Base-by-base conservation (phyloP, 2,329 filamentous ascomycete genomes). In the Calycina marina region DNA sequence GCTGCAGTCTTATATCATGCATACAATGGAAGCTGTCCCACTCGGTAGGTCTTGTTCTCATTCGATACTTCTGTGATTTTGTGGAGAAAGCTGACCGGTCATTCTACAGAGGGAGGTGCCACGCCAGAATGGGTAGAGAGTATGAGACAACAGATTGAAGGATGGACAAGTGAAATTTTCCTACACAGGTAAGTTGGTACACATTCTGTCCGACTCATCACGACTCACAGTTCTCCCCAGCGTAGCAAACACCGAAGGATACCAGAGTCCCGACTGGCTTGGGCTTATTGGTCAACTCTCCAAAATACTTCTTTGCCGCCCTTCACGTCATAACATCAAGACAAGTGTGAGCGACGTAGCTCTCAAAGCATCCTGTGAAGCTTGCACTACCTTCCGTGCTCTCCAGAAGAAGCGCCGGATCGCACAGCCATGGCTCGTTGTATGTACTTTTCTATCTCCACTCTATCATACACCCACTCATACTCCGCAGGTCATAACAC, bases 321-420 rank as follows among this genome's bases (percentile, higher is more conserved):
- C 33, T 9, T 34, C 36, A 2, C 12, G 30, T 4, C 5, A 6
- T 6, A 41, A 37, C 25, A 39, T 22, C 11, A 17, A 37, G 12
- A 37, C 28, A 2, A 29, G 24, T 15, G 25, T 36, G 4, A 32
- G 29, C 17, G 37, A 39, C 11, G 17, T 35, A 4, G 36, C 39
- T 3, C 32, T 41, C 3, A 27, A 28, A 18, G 40, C 38, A 10
- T 24, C 28, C 14, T 38, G 40, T 20, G 31, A 40, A 16, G 31
- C 40, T 6, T 42, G 35, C 11, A 38, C 35, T 1, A 38, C 34
- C 10, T 40, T 40, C 25, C 34, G 39, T 10, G 30, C 26, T 22
- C 27, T 39, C 4, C 39, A 40, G 30, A 39, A 37, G 32, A 36
- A 38, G 18, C 31, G 31, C 3, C 37, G 37, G 18, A 28, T 40